Evolutionary conservation across 2,329 filamentous ascomycete species (phyloP), one percentile per base, ranked within the genome.

Genomic region (Neophaeococcomyces aloes): DNA sequence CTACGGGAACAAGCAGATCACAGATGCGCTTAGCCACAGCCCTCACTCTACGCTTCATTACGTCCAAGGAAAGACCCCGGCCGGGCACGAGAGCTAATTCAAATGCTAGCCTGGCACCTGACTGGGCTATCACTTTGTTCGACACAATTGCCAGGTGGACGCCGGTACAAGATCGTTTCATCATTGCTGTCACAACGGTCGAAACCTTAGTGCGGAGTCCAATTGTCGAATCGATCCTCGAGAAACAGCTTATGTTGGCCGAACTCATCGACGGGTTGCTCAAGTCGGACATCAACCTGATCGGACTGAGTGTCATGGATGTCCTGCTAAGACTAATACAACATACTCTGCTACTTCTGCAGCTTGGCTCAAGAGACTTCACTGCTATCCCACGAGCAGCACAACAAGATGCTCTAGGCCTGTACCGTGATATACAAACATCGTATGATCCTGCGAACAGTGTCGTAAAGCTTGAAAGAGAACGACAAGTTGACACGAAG

Each of bases 241-340:
- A 78, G 34, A 78, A 83, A 44, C 84, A 94, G 56, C 69, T 87
- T 42, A 76, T 82, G 3, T 69, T 94, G 48, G 76, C 83, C 1
- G 80, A 79, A 33, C 79, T 95, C 64, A 78, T 95, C 47, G 79
- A 85, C 48, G 85, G 83, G 49, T 71, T 96, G 7, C 69, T 98
- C 36, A 81, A 83, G 40, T 95, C 89, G 0, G 80, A 89, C 32
- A 80, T 94, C 58, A 96, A 95, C 62, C 73, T 96, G 58, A 95
- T 98, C 49, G 91, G 91, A 1, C 70, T 98, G 35, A 95, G 88
- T 59, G 83, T 96, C 41, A 96, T 96, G 80, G 91, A 98, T 60
- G 81, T 96, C 14, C 69, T 96, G 21, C 71, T 94, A 11, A 83
- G 86, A 1, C 71, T 98, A 11, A 77, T 95, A 50, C 81, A 86